Conservation (phyloP, 2,329 filamentous ascomycete genomes). For the Xylaria digitata region DNA sequence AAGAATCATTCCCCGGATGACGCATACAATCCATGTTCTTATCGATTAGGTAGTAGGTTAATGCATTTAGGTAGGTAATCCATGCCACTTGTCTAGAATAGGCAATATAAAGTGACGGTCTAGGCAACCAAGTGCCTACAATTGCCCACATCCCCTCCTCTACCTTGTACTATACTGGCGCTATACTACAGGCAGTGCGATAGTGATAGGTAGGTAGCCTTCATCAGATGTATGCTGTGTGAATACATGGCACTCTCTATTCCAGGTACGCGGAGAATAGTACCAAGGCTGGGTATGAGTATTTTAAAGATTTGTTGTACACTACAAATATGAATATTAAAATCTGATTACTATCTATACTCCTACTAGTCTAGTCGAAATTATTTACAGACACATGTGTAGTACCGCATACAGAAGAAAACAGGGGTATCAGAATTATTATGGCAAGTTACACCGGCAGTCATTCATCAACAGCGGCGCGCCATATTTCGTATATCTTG, state of each 20-base stretch:
- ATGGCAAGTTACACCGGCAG: neutral
- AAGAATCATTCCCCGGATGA: constrained; percentile 21
- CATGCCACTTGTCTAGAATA: neutral
- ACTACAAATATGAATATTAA: too few species aligned
- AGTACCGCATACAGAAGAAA: neutral
- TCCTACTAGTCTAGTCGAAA: neutral
- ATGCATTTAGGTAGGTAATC: too few species aligned
- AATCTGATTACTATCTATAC: neutral
- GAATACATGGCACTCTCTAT: too few species aligned
- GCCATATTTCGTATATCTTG: constrained; percentile 51
- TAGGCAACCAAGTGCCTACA: neutral
- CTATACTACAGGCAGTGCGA: too few species aligned
- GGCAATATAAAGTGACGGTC: neutral
- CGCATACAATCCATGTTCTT: constrained; percentile 19
- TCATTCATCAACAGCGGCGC: constrained; percentile 30
- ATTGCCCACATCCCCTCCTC: too few species aligned
- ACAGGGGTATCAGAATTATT: too few species aligned
- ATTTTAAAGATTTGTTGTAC: too few species aligned
- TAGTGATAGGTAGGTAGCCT: too few species aligned
- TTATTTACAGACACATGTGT: neutral
- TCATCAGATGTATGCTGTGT: too few species aligned
- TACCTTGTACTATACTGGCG: too few species aligned
- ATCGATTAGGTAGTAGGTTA: constrained; percentile 19
- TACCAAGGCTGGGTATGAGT: too few species aligned
- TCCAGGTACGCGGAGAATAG: too few species aligned